Evolutionary conservation across 345 rosid genomes (phyloP), one percentile per base, ranked within the genome.

Genomic region (Eucalyptus grandis): DNA sequence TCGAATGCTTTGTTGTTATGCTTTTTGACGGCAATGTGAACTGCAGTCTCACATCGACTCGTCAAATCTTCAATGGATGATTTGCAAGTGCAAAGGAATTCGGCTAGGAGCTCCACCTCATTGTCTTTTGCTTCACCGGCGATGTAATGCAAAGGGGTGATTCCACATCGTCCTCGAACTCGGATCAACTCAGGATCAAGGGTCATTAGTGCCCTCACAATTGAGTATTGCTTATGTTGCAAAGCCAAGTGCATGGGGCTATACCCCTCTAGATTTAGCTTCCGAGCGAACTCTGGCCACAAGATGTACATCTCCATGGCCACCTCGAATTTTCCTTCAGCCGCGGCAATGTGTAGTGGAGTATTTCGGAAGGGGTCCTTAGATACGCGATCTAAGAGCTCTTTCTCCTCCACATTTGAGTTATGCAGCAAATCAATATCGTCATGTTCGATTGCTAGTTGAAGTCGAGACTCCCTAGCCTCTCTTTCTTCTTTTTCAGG

Each of bases 61-160:
- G 49, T 49, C 14, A 49, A 49, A 0, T 49, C 49, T 49, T 49
- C 5, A 0, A 49, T 49, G 49, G 49, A 49, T 49, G 49, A 4
- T 49, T 12, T 0, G 14, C 49, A 12, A 49, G 49, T 47, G 2
- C 49, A 49, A 49, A 49, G 49, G 49, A 49, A 49, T 49, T 49
- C 49, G 2, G 49, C 49, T 4, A 49, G 5, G 49, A 49, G 49
- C 49, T 49, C 14, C 5, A 4, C 0, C 49, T 47, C 14, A 4
- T 47, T 0, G 13, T 47, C 2, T 11, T 1, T 0, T 47, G 0
- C 14, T 47, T 47, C 1, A 0, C 2, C 14, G 0, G 5, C 13
- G 1, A 11, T 11, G 5, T 47, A 11, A 47, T 47, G 49, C 5
- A 47, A 47, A 47, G 49, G 49, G 14, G 49, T 47, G 14, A 47